Conservation (phyloP, 441 rosid genomes). For the Arabidopsis hybrid region DNA sequence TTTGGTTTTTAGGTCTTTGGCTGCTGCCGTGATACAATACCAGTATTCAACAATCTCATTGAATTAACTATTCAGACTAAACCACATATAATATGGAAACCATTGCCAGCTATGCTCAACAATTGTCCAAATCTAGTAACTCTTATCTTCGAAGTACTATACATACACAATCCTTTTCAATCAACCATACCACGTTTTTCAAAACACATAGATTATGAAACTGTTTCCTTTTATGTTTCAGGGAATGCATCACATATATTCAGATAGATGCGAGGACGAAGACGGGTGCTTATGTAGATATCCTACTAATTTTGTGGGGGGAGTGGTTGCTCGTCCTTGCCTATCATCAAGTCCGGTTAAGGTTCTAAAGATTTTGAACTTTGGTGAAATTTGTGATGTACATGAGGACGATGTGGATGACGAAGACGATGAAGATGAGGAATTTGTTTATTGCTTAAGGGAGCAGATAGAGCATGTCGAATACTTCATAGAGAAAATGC, state of each 20-base stretch:
- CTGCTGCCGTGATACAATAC: background rate
- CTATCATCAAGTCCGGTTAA: background rate
- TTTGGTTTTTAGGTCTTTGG: background rate
- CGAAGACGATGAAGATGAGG: background rate
- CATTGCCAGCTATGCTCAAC: background rate
- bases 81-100: background rate
- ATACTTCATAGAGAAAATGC: constrained; percentile 14
- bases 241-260: background rate
- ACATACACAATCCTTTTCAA: background rate
- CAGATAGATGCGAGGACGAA: background rate
- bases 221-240: background rate
- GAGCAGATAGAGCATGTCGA: background rate
- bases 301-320: no score
- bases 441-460: background rate
- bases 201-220: background rate
- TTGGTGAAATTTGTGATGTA: background rate
- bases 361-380: background rate
- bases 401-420: background rate
- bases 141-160: background rate
- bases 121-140: background rate
- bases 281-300: background rate
- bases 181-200: background rate
- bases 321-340: background rate
- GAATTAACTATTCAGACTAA: background rate
- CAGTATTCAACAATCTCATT: background rate